Evolutionary conservation across 2,329 filamentous ascomycete species (phyloP).

Genomic region (Trichoderma koningii): DNA sequence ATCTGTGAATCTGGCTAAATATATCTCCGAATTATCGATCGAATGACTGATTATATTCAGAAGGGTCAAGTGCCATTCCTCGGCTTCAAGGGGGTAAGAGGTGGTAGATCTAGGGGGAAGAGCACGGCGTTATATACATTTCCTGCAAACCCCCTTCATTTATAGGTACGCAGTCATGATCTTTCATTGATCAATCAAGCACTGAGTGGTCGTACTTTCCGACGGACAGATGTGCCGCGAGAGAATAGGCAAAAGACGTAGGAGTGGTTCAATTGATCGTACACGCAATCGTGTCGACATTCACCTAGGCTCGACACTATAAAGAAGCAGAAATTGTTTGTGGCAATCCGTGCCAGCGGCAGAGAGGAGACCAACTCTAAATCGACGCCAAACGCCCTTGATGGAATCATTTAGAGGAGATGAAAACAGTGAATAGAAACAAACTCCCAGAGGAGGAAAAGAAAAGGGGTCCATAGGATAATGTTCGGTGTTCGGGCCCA

Average conservation of each 20-base stretch:
- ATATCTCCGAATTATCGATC: too few relatives aligned
- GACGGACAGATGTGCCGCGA: not conserved
- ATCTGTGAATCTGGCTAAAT: not conserved
- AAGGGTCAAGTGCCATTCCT: not conserved
- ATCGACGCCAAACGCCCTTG: constrained; percentile 15
- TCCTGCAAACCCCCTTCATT: not conserved
- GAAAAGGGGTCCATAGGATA: not conserved
- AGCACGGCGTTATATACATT: constrained; percentile 6
- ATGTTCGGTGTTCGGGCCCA: not conserved
- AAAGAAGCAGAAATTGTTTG: constrained; percentile 10
- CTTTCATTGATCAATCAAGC: too few relatives aligned
- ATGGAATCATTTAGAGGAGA: constrained; percentile 4
- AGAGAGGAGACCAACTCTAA: constrained; percentile 25
- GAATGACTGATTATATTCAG: too few relatives aligned
- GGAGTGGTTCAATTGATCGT: constrained; percentile 25
- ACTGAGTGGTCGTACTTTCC: not conserved
- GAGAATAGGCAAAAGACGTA: not conserved
- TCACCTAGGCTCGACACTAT: constrained; percentile 3
- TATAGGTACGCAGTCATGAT: not conserved
- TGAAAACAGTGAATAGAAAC: not conserved
- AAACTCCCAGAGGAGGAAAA: not conserved
- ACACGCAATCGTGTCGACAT: constrained; percentile 14
- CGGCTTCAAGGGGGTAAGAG: not conserved
- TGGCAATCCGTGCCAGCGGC: constrained; percentile 12
- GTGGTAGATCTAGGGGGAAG: not conserved